Evolutionary conservation across 2,329 filamentous ascomycete genomes (phyloP).

Genomic region (Emmonsia crescens): DNA sequence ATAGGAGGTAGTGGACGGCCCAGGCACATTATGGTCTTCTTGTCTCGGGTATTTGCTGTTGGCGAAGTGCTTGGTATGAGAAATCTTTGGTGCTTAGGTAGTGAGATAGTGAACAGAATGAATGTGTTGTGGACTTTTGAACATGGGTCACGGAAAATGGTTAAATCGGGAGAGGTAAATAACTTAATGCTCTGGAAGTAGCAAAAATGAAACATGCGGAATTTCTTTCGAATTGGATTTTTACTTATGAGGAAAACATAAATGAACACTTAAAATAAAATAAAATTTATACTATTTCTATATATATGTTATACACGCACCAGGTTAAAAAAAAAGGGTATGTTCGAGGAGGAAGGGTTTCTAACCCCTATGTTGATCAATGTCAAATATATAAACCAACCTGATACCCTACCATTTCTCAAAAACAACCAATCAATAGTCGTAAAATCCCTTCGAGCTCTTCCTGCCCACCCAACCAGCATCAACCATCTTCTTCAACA

Average conservation of each 20-base stretch:
- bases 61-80: too few species aligned
- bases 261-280: background rate
- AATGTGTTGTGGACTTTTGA: background rate
- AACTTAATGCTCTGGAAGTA: background rate
- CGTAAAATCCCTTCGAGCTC: conserved; percentile 89
- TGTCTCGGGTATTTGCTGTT: background rate
- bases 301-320: background rate
- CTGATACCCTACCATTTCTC: background rate
- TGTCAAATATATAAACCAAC: background rate
- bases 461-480: conserved; percentile 98
- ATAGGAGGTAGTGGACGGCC: background rate
- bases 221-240: too few species aligned
- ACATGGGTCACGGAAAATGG: background rate
- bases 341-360: background rate
- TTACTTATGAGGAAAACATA: too few species aligned
- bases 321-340: background rate
- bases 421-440: conserved; percentile 10
- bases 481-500: conserved; percentile 92
- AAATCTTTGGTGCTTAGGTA: too few species aligned
- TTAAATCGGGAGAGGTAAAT: background rate
- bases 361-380: background rate
- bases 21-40: too few species aligned
- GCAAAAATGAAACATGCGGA: too few species aligned
- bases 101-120: background rate
- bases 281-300: background rate